A percentile compares a stretch with the other conserved stretches of the same genome.
Conservation (phyloP, 2,329 filamentous ascomycete genomes). For the Daldinia eschscholtzii region DNA sequence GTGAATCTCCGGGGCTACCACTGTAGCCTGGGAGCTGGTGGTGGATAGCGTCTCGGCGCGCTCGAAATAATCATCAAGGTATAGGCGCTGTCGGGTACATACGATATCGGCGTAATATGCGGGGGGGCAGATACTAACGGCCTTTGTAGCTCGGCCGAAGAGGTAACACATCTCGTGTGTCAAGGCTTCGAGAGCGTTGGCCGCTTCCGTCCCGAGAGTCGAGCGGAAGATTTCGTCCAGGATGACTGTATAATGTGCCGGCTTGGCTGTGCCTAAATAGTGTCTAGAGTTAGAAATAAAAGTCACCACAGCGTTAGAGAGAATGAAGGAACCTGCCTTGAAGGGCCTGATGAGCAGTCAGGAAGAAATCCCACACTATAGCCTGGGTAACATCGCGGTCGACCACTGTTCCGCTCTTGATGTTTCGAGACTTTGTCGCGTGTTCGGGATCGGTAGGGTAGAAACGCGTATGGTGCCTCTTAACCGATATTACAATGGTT, state of each 20-base stretch:
- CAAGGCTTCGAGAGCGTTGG: constrained; percentile 76
- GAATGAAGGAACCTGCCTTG: constrained; percentile 66
- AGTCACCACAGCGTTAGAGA: neutral
- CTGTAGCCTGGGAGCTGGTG: constrained; percentile 14
- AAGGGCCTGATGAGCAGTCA: constrained; percentile 83
- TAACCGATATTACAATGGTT: constrained; percentile 83
- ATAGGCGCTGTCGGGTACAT: constrained; percentile 80
- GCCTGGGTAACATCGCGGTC: constrained; percentile 85
- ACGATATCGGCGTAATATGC: constrained; percentile 93
- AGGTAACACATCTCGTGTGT: constrained; percentile 87
- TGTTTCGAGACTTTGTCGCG: constrained; percentile 70
- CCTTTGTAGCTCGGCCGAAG: constrained; percentile 87
- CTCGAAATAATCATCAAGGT: constrained; percentile 75
- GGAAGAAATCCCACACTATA: constrained; percentile 85
- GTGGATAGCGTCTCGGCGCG: constrained; percentile 51
- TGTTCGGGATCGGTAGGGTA: constrained; percentile 72
- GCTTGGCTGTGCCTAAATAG: constrained; percentile 73
- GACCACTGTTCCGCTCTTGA: constrained; percentile 81
- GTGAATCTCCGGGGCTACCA: constrained; percentile 56
- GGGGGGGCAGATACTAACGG: constrained; percentile 87
- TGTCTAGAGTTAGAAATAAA: constrained; percentile 15
- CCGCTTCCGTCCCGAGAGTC: constrained; percentile 57
- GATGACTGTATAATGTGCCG: constrained; percentile 85
- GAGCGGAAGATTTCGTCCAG: constrained; percentile 75
- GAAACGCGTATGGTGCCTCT: constrained; percentile 90